These are phyloP conservation scores for Capsicum rhomboideum DNA, from an alignment of 257 asterid species.

Conservation along the genomic window DNA sequence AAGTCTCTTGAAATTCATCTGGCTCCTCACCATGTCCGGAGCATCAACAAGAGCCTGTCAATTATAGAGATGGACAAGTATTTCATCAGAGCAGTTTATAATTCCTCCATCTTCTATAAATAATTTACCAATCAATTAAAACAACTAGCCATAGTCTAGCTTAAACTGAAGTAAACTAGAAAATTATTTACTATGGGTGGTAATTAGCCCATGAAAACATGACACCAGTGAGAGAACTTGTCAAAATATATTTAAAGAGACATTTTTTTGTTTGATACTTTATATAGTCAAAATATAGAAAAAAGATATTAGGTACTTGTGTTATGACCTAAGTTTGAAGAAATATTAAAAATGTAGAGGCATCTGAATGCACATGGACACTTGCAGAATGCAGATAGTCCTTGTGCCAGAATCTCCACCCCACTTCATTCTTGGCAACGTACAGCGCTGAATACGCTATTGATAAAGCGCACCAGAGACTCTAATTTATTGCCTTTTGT, in stretches of 20 bases:
- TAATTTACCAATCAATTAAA: neutral
- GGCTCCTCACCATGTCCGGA: constrained; percentile 19
- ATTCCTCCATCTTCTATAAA: neutral
- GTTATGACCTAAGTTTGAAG: neutral
- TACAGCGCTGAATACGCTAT: neutral
- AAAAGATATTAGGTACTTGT: neutral
- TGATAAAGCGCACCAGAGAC: neutral
- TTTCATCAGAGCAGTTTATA: neutral
- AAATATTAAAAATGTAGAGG: neutral
- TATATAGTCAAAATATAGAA: too few species aligned
- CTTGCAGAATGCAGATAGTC: neutral
- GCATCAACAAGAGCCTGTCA: constrained; percentile 20
- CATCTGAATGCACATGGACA: neutral
- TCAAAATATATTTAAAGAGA: neutral
- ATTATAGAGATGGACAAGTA: neutral
- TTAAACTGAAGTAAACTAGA: neutral
- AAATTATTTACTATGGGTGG: neutral
- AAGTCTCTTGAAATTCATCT: constrained; percentile 20
- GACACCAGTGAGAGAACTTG: neutral
- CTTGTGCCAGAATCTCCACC: neutral
- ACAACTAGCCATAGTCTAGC: neutral
- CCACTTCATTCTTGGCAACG: neutral
- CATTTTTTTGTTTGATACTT: neutral
- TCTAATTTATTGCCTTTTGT: neutral
- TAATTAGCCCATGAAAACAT: neutral